Evolutionary conservation across 179 eudicot genomes (phyloP), one percentile per base, ranked within the genome.

Genomic region (Silene noctiflora): DNA sequence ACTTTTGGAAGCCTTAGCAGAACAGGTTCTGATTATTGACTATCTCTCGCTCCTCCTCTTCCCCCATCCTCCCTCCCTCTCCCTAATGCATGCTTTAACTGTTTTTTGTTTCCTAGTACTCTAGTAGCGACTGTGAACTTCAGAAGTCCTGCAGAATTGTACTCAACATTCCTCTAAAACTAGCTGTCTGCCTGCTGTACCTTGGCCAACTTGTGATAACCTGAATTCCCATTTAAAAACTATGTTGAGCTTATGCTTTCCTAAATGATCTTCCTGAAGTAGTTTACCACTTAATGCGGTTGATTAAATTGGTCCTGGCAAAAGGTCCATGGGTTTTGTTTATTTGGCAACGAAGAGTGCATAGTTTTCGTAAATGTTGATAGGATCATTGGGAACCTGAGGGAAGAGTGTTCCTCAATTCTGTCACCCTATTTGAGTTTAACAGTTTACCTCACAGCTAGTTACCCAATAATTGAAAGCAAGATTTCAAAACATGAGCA

Each of bases 1-100:
- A 76, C 86, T 89, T 62, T 85, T 91, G 69, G 91, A 82, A 79
- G 87, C 84, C 71, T 90, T 91, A 67, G 91, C 85, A 13, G 88
- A 89, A 55, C 89, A 90, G 94, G 94, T 91, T 74, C 69, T 62
- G 69, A 65, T 44, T 22, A 27, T 60, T 62, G 21, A 21, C 79
- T 44, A 6, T 35, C 42, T 35, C 42, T 35, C 42, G 0, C 42
- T 35, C 42, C 42, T 7, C 42, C 9, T 7, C 42, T 9, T 7
- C 42, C 42, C 20, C 20, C 22, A 39, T 7, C 42, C 42, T 7
- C 42, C 42, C 29, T 20, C 22, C 55, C 42, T 72, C 72, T 51
- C 55, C 25, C 25, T 42, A 24, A 16, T 11, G 21, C 72, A 66
- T 78, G n/a, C 44, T 25, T 53, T 44, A 55, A 64, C 35, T 59